Evolutionary conservation across 2,329 filamentous ascomycete species (phyloP).

Genomic region (Alternaria infectoria): DNA sequence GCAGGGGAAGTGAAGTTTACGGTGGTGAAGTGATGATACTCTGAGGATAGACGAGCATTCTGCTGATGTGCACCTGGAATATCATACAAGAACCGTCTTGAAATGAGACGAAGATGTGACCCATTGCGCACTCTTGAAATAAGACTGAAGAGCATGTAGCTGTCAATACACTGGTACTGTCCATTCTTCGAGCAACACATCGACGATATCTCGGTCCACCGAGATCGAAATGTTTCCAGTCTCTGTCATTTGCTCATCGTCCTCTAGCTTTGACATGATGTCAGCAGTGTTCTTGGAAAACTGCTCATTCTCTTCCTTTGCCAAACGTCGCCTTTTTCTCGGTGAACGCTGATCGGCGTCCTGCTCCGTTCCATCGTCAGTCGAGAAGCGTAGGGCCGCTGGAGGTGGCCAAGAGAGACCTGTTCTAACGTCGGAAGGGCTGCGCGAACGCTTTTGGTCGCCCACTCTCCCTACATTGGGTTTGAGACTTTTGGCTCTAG

Average conservation of each 20-base stretch:
- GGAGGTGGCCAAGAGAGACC: too few relatives aligned
- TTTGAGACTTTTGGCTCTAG: too few relatives aligned
- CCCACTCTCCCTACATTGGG: too few relatives aligned
- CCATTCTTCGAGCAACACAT: constrained; percentile 27
- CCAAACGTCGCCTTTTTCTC: background rate
- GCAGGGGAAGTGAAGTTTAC: background rate
- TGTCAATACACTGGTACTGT: constrained; percentile 9
- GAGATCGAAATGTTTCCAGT: background rate
- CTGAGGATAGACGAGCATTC: background rate
- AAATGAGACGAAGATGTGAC: background rate
- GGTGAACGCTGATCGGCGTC: background rate
- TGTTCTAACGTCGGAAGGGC: too few relatives aligned
- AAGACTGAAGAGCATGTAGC: background rate
- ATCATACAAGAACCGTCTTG: too few relatives aligned
- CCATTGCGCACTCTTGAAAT: background rate
- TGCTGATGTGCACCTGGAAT: background rate
- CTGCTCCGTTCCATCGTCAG: background rate
- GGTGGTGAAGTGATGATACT: background rate
- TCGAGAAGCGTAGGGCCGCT: too few relatives aligned
- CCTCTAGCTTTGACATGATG: background rate
- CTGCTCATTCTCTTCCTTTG: background rate
- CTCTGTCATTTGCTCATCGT: background rate
- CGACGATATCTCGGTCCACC: constrained; percentile 19
- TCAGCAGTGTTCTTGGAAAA: background rate
- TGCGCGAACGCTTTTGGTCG: too few relatives aligned